Conservation (phyloP, 805 yeast species). For the Yamadazyma ubonensis region DNA sequence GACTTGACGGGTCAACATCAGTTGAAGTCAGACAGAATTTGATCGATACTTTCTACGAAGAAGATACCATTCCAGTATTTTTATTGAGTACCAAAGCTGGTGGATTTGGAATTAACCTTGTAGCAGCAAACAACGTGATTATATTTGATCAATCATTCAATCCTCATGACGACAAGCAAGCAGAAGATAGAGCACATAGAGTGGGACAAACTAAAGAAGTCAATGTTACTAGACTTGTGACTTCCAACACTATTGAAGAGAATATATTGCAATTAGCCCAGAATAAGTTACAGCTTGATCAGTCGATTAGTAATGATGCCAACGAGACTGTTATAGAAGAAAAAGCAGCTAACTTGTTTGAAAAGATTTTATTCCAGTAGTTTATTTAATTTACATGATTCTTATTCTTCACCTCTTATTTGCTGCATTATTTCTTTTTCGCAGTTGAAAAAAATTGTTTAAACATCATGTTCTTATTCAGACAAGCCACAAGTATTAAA, state of each 20-base stretch:
- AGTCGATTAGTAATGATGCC: constrained; percentile 43
- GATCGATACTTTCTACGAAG: constrained; percentile 86
- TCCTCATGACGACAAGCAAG: constrained; percentile 98
- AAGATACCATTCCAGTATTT: constrained; percentile 78
- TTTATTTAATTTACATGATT: too few species aligned
- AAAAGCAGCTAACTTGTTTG: constrained; percentile 52
- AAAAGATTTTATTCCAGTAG: constrained; percentile 41
- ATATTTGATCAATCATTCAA: constrained; percentile 93
- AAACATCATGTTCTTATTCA: constrained; percentile 6
- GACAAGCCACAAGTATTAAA: neutral
- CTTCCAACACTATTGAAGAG: constrained; percentile 80
- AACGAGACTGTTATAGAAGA: constrained; percentile 49
- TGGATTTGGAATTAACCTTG: constrained; percentile 96
- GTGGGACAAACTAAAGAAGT: constrained; percentile 93
- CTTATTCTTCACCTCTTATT: neutral
- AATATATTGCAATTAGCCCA: constrained; percentile 83
- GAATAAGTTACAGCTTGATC: constrained; percentile 86
- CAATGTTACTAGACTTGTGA: constrained; percentile 69
- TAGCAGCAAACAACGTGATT: constrained; percentile 90
- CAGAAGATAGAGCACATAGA: constrained; percentile 97
- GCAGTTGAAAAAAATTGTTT: neutral
- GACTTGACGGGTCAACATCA: constrained; percentile 91
- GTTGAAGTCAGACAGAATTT: constrained; percentile 91
- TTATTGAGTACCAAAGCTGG: constrained; percentile 94
- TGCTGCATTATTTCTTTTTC: constrained; percentile 2